phyloP scores from a whole-genome alignment of 495 filamentous ascomycete species.

The Physcia stellaris region DNA sequence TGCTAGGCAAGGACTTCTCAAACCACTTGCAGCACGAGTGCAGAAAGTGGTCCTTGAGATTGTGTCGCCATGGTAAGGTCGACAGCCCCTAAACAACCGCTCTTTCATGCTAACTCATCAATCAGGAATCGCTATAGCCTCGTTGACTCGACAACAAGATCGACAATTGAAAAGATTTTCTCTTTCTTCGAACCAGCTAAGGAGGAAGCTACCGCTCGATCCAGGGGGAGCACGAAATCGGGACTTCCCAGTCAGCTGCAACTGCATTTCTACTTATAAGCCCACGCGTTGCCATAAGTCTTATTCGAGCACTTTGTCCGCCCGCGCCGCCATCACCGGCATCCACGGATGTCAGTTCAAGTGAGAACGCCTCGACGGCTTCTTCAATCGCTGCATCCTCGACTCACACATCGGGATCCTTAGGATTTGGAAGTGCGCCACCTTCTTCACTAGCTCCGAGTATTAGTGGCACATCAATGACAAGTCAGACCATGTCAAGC shows the following conservation, averaged over 20 bases:
- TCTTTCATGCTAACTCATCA: not conserved
- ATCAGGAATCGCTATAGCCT: conserved; percentile 6
- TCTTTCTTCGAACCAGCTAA: conserved; percentile 19
- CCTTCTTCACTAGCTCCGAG: conserved; percentile 7
- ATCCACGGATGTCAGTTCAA: conserved; percentile 28
- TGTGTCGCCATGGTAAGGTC: conserved; percentile 32
- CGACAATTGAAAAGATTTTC: conserved; percentile 10
- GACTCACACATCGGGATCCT: conserved; percentile 7
- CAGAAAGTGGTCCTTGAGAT: conserved; percentile 53
- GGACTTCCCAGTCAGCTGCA: not conserved
- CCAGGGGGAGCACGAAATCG: not conserved
- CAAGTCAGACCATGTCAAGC: conserved; percentile 50
- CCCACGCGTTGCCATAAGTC: conserved; percentile 55
- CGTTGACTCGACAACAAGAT: conserved; percentile 15
- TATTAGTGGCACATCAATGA: conserved; percentile 34
- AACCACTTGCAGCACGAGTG: conserved; percentile 62
- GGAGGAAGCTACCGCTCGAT: too few species aligned
- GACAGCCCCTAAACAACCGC: not conserved
- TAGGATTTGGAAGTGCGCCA: conserved; percentile 1
- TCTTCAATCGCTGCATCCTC: conserved; percentile 34
- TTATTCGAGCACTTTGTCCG: conserved; percentile 64
- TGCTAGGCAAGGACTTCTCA: conserved; percentile 77
- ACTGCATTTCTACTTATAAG: conserved; percentile 42
- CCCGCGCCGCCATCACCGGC: conserved; percentile 38
- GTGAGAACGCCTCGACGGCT: conserved; percentile 37